Evolutionary conservation across 208 protist genomes (phyloP), one percentile per base, ranked within the genome.

Genomic region (Leishmania tarentolae): DNA sequence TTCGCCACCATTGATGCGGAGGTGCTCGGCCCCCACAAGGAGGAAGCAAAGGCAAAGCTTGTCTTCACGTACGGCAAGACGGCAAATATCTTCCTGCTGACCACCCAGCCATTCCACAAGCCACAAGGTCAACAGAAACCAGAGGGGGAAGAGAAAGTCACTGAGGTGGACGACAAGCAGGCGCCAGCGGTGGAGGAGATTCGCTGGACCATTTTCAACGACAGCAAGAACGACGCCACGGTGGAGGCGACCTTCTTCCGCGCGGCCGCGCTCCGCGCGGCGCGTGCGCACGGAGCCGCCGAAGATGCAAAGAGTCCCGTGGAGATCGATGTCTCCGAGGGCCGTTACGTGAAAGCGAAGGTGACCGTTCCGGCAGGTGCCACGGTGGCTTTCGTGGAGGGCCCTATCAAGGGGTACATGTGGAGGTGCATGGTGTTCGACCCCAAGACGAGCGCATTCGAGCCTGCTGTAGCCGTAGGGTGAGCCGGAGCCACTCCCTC

Each of bases 181-280:
- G 59, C 72, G 47, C 56, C 72, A 56, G 69, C 68, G 59, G 81
- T 75, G 59, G 56, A 77, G 42, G 76, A 79, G 37, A 37, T 79
- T 19, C 85, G 84, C 52, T 90, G 83, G 87, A 69, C 73, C 17
- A 65, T 90, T 46, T 88, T 86, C 69, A 90, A 90, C 80, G 87
- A 90, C 66, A 86, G 84, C 78, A 86, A 85, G 74, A 78, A 50
- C 31, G 72, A 83, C n/a, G 83, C 82, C 57, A 85, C 80, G 50
- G n/a, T 90, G 42, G 81, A 86, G 76, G 61, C 63, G 35, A 90
- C 87, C 35, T 90, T 88, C 56, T 87, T 90, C 70, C 84, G 83
- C 61, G 84, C 77, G 28, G 69, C 83, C 53, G n/a, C 70, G 21
- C 66, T 88, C 50, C 78, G 76, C 40, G 35, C 42, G 56, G 74